These are phyloP conservation scores for Smithsoniella earleae DNA, from an alignment of 163 green algal species.

Conservation along the genomic window DNA sequence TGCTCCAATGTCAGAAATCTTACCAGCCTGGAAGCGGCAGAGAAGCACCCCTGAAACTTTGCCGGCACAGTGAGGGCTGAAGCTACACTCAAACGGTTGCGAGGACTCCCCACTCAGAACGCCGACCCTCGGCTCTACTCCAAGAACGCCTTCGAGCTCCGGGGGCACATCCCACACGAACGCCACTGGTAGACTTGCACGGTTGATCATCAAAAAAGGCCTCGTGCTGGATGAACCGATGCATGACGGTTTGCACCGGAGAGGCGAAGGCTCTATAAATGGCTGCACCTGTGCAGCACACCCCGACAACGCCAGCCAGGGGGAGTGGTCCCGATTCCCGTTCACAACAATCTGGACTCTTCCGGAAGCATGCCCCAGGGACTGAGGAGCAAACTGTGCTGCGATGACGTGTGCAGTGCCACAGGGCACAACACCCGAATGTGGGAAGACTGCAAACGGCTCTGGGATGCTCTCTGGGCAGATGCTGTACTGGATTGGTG, in stretches of 20 bases:
- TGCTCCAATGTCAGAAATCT: not conserved
- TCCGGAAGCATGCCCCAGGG: not conserved
- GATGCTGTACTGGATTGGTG: not conserved
- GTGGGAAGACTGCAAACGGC: not conserved
- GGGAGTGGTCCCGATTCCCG: not conserved
- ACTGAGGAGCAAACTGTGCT: not conserved
- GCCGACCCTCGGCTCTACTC: not conserved
- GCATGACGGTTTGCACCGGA: constrained; percentile 21
- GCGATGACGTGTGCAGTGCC: not conserved
- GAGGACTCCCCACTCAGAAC: not conserved
- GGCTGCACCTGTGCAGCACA: not conserved
- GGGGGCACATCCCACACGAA: not conserved
- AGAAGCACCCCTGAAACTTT: not conserved
- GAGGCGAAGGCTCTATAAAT: not conserved
- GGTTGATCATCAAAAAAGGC: not conserved
- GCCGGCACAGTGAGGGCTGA: not conserved
- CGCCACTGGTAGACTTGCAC: not conserved
- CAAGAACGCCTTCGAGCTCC: not conserved
- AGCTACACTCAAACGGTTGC: not conserved
- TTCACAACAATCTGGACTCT: constrained; percentile 11
- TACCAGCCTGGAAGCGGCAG: not conserved
- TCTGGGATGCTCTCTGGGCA: not conserved
- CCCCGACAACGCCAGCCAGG: not conserved
- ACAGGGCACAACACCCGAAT: not conserved
- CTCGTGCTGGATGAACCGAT: not conserved